Evolutionary conservation across 2,329 filamentous ascomycete species (phyloP).

Genomic region (Beauveria sp.): DNA sequence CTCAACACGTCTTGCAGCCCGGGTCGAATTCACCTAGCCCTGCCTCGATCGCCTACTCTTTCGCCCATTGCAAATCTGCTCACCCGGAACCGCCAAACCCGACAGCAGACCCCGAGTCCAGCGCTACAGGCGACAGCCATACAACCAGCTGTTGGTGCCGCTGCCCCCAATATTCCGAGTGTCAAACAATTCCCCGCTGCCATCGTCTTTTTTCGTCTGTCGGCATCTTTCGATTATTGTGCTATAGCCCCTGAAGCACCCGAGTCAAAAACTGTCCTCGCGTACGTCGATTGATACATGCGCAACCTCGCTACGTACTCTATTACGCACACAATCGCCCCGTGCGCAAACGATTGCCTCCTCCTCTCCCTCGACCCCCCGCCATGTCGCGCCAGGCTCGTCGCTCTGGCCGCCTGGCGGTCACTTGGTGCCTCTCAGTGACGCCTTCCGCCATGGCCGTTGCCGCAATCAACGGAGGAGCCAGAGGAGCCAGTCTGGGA

Average conservation of each 20-base stretch:
- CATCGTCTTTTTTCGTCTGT: not conserved
- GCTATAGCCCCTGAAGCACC: too few species aligned
- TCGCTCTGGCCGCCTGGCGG: slow-evolving; percentile 5
- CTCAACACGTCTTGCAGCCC: not conserved
- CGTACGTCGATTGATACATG: too few species aligned
- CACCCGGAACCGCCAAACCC: not conserved
- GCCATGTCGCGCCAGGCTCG: slow-evolving; percentile 10
- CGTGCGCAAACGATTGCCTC: not conserved
- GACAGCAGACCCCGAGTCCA: too few species aligned
- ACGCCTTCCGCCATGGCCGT: not conserved
- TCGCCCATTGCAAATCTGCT: not conserved
- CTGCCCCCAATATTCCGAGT: not conserved
- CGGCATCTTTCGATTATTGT: not conserved
- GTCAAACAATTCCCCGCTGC: not conserved
- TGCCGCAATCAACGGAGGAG: not conserved
- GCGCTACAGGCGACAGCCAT: too few species aligned
- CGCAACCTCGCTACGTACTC: too few species aligned
- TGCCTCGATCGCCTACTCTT: too few species aligned
- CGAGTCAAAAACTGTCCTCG: too few species aligned
- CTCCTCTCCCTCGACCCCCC: not conserved
- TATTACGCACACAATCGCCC: not conserved
- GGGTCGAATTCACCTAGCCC: too few species aligned
- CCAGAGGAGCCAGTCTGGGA: not conserved
- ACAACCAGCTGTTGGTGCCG: not conserved
- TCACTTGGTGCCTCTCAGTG: slow-evolving; percentile 8